Conservation (phyloP, 768 basidiomycete species). For the Leccinellum rugosiceps region DNA sequence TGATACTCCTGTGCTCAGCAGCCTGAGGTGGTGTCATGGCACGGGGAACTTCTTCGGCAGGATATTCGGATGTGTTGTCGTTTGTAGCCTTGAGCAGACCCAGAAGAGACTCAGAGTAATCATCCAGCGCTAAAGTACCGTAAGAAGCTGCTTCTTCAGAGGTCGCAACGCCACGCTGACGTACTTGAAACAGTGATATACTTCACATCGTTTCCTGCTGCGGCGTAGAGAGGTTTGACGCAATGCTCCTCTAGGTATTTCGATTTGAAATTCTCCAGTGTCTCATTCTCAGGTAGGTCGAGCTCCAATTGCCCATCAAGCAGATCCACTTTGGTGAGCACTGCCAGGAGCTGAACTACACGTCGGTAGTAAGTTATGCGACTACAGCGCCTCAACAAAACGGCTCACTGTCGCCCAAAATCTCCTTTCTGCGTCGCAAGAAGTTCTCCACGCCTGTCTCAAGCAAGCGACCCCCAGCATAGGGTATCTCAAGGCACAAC, state of each 20-base stretch:
- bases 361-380: background rate
- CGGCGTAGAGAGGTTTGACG: background rate
- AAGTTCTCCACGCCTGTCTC: conserved; percentile 15
- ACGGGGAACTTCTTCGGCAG: background rate
- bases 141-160: background rate
- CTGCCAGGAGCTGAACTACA: conserved; percentile 4
- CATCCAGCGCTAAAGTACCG: conserved; percentile 1
- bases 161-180: background rate
- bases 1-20: background rate
- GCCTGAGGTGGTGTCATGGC: background rate
- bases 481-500: conserved; percentile 18
- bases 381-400: conserved; percentile 2
- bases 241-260: background rate
- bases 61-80: background rate
- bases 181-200: conserved; percentile 13
- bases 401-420: conserved; percentile 7
- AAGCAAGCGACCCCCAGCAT: conserved; percentile 14
- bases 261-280: background rate
- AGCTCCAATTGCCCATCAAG: conserved; percentile 3
- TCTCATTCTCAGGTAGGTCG: background rate
- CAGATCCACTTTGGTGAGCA: conserved; percentile 16
- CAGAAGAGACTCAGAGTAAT: conserved; percentile 4
- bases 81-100: conserved; percentile 1
- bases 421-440: conserved; percentile 1
- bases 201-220: background rate